Conservation (phyloP, 495 filamentous ascomycete genomes). For the Daldinia concentrica region DNA sequence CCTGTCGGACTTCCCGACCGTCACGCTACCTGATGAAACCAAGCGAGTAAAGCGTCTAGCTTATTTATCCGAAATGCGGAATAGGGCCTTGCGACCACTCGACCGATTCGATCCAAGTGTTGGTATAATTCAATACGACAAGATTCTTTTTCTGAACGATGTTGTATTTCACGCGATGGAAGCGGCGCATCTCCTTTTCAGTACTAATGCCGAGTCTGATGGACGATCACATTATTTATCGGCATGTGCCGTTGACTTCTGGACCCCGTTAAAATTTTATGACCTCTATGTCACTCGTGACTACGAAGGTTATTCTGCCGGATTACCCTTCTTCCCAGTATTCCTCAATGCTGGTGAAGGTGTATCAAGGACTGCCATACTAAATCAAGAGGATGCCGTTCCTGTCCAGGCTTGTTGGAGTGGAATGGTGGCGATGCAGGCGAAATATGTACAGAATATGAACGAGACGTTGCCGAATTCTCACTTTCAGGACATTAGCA, state of each 20-base stretch:
- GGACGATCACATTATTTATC: conserved; percentile 74
- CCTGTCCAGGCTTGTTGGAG: conserved; percentile 83
- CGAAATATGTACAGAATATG: conserved; percentile 63
- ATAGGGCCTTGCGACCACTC: conserved; percentile 74
- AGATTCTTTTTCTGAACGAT: conserved; percentile 80
- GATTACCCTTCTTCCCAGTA: conserved; percentile 78
- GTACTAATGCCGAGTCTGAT: conserved; percentile 68
- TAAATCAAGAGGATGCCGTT: conserved; percentile 71
- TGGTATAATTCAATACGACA: conserved; percentile 64
- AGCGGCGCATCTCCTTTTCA: conserved; percentile 76
- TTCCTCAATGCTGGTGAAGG: conserved; percentile 68
- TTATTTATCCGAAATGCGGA: conserved; percentile 80
- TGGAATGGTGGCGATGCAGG: conserved; percentile 83
- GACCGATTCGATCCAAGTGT: conserved; percentile 50
- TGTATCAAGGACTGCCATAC: conserved; percentile 67
- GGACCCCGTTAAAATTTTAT: conserved; percentile 80
- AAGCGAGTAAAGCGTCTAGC: conserved; percentile 74
- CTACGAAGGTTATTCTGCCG: conserved; percentile 73
- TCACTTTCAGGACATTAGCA: conserved; percentile 34
- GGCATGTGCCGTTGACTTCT: conserved; percentile 83
- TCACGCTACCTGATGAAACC: conserved; percentile 69
- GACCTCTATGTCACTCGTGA: conserved; percentile 84
- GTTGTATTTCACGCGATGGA: conserved; percentile 76
- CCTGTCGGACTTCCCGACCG: conserved; percentile 60
- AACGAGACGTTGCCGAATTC: conserved; percentile 33